Conservation (phyloP, 1,284 basidiomycete species). For the Ceratobasidium sp. region DNA sequence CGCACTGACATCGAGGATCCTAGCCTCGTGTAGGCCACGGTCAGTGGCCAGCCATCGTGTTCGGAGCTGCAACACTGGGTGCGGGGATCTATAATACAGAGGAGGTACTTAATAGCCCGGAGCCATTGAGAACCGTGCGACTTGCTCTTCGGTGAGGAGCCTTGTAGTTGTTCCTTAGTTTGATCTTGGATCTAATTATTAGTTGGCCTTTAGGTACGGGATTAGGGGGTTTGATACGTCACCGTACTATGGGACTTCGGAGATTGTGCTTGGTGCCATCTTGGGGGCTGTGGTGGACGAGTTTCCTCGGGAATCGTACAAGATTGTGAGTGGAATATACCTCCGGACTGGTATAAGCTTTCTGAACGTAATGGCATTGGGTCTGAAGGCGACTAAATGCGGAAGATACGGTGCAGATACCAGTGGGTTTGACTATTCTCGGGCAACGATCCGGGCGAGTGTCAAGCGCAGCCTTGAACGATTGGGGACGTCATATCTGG, state of each 20-base stretch:
- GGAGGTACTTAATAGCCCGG: slow-evolving; percentile 65
- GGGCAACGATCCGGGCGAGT: slow-evolving; percentile 72
- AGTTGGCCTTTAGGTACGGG: slow-evolving; percentile 78
- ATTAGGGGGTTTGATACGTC: slow-evolving; percentile 92
- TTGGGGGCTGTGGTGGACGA: slow-evolving; percentile 71
- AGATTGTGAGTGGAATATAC: slow-evolving; percentile 72
- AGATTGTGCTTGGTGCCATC: slow-evolving; percentile 85
- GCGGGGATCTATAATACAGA: slow-evolving; percentile 73
- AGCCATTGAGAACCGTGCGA: slow-evolving; percentile 77
- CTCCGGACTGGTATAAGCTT: slow-evolving; percentile 44
- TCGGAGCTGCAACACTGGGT: slow-evolving; percentile 79
- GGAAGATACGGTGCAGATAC: slow-evolving; percentile 79
- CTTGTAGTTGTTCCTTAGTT: neutral
- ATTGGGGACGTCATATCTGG: slow-evolving; percentile 83
- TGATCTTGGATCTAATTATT: slow-evolving; percentile 4
- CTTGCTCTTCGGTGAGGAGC: slow-evolving; percentile 77
- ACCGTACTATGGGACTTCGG: slow-evolving; percentile 89
- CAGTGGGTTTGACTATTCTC: slow-evolving; percentile 82
- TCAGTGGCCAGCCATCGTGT: slow-evolving; percentile 64
- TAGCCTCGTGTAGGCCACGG: slow-evolving; percentile 29
- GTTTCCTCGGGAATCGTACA: slow-evolving; percentile 83
- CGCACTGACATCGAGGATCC: slow-evolving; percentile 27
- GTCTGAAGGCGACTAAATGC: slow-evolving; percentile 89
- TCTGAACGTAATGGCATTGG: no score
- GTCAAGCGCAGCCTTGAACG: slow-evolving; percentile 78